Base-by-base conservation (phyloP, 257 asterid species). In the Fraxinus cuspidata region DNA sequence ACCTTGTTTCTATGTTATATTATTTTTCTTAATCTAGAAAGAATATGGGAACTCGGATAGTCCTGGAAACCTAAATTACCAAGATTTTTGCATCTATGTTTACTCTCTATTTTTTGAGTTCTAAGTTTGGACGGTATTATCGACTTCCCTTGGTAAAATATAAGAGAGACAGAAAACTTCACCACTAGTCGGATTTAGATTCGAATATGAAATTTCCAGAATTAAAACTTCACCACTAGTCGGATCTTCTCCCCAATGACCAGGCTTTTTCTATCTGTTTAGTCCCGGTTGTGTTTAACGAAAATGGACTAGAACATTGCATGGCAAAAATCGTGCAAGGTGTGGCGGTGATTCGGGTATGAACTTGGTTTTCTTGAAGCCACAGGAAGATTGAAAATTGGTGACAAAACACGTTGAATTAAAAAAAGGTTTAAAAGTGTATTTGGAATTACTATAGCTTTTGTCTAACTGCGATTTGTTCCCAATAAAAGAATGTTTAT, bases 11-110 rank as follows among this genome's bases (percentile, higher is more conserved):
- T 38, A 25, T 64, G 74, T 31, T 70, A 11, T 42, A 42, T 42
- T 42, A 70, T 77, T 70, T 71, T 51, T 23, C 73, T 49, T 35
- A 68, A 75, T 80, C 73, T 81, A 38, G 86, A 74, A 73, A 71
- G 77, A 25, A 37, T 21, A 53, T 71, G 35, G 70, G 71, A 67
- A 73, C 40, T 40, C 66, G 77, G 28, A 42, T 66, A 29, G 81
- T 65, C 79, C 71, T 29, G 35, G 72, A 65, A 40, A 72, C 74
- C 42, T n/a, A 71, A 63, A 23, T 18, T 19, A 44, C 53, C 53
- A 44, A 3, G 11, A 51, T 51, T 16, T 51, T 18, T 51, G 60
- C 18, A 16, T 19, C 8, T 49, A 15, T 47, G 56, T 47, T 47
- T 1, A 0, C 18, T 1, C 16, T 13, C n/a, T 47, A 15, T 3